Evolutionary conservation across 306 rosid species (phyloP).

Genomic region (Abrus pulchellus): DNA sequence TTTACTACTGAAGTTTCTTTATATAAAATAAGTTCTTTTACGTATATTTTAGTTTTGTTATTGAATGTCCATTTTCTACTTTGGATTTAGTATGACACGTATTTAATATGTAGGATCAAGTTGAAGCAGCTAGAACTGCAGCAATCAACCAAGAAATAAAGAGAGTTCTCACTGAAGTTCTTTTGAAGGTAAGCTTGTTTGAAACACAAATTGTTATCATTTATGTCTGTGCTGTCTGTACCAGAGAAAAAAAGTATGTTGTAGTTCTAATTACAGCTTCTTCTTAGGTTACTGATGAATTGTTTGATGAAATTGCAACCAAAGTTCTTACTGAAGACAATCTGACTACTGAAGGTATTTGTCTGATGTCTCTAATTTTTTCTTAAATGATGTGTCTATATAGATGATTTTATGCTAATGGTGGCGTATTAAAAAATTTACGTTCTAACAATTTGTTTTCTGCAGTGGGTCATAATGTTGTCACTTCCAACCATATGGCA

Average conservation of each 20-base stretch:
- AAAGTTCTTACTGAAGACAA: constrained; percentile 88
- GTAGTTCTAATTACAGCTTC: constrained; percentile 47
- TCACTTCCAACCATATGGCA: constrained; percentile 64
- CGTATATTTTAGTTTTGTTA: neutral
- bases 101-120: constrained; percentile 66
- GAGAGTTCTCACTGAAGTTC: constrained; percentile 91
- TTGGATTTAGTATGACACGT: constrained; percentile 23
- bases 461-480: constrained; percentile 59
- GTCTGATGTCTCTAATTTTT: constrained; percentile 15
- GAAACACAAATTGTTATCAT: constrained; percentile 25
- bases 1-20: constrained; percentile 31
- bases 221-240: constrained; percentile 24
- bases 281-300: constrained; percentile 91
- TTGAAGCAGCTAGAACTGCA: constrained; percentile 77
- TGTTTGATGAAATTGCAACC: constrained; percentile 94
- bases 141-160: constrained; percentile 95
- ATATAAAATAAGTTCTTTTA: neutral
- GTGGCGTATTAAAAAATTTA: neutral
- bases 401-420: constrained; percentile 4
- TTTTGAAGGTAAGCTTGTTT: constrained; percentile 72
- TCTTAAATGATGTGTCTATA: constrained; percentile 23
- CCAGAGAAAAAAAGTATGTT: constrained; percentile 35
- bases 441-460: constrained; percentile 40
- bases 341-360: constrained; percentile 71
- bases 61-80: constrained; percentile 14